phyloP scores from a whole-genome alignment of 108 stramenopile genomes.

The Bacterosira constricta region DNA sequence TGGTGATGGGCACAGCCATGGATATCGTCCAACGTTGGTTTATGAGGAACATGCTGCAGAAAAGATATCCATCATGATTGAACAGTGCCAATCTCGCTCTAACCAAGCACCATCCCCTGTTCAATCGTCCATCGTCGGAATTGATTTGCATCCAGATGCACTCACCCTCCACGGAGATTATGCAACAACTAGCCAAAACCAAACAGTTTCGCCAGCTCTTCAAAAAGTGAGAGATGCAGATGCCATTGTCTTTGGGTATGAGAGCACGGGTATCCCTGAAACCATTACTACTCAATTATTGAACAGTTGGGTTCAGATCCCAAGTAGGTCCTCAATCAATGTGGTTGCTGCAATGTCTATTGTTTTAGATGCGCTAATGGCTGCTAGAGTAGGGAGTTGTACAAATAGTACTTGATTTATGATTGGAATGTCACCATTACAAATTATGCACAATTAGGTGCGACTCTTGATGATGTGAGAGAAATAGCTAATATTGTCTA shows the following conservation, averaged over 20 bases:
- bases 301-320: constrained; percentile 43
- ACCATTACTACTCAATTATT: constrained; percentile 5
- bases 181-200: background rate
- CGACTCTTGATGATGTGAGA: no score
- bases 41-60: constrained; percentile 27
- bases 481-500: no score
- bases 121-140: constrained; percentile 13
- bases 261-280: constrained; percentile 48
- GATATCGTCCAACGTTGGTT: constrained; percentile 15
- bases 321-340: constrained; percentile 48
- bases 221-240: constrained; percentile 8
- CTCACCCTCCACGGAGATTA: constrained; percentile 39
- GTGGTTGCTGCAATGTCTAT: constrained; percentile 55
- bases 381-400: no score
- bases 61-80: background rate
- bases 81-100: background rate
- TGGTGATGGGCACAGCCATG: background rate
- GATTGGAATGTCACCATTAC: no score
- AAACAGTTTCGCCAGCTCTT: constrained; percentile 11
- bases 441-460: no score
- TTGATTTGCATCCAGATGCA: constrained; percentile 47
- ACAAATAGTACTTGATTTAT: no score
- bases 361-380: constrained; percentile 30
- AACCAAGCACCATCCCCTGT: background rate
- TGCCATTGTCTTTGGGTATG: constrained; percentile 47